These are phyloP conservation scores for Rhizopus delemar DNA, from an alignment of 371 early-diverging fungal species.

Conservation along the genomic window DNA sequence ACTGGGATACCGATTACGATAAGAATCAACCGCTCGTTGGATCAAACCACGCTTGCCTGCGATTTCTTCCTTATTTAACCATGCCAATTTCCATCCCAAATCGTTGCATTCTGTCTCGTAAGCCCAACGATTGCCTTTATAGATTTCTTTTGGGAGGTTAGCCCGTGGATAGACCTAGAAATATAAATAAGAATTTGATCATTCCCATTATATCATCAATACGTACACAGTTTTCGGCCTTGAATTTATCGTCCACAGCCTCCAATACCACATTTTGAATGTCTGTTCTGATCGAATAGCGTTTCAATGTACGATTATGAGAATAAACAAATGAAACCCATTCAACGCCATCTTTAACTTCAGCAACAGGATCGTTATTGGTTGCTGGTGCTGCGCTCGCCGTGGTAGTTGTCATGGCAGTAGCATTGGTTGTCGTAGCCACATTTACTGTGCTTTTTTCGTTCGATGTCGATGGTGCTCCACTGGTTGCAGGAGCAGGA, in stretches of 20 bases:
- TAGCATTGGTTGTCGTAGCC: neutral
- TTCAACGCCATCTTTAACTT: slow-evolving; percentile 62
- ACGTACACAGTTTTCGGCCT: slow-evolving; percentile 76
- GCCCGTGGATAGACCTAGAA: slow-evolving; percentile 59
- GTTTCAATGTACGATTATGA: slow-evolving; percentile 60
- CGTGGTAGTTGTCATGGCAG: neutral
- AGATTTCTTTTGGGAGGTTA: slow-evolving; percentile 63
- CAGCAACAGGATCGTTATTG: slow-evolving; percentile 46
- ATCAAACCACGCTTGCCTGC: slow-evolving; percentile 89
- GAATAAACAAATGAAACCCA: slow-evolving; percentile 74
- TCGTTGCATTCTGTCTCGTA: slow-evolving; percentile 91
- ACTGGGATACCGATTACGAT: slow-evolving; percentile 83
- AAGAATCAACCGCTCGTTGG: slow-evolving; percentile 95
- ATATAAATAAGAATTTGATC: neutral
- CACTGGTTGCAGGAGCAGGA: no score
- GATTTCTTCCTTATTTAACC: slow-evolving; percentile 79
- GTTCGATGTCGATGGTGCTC: no score
- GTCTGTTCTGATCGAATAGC: slow-evolving; percentile 81
- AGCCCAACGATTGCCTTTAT: slow-evolving; percentile 89
- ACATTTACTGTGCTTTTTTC: no score
- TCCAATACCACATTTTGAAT: slow-evolving; percentile 64
- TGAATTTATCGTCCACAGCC: slow-evolving; percentile 71
- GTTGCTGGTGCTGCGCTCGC: slow-evolving; percentile 7
- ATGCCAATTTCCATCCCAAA: slow-evolving; percentile 89
- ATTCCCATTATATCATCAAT: no score